Base-by-base conservation (phyloP, 2,329 filamentous ascomycete species). In the Monosporascus sp. region DNA sequence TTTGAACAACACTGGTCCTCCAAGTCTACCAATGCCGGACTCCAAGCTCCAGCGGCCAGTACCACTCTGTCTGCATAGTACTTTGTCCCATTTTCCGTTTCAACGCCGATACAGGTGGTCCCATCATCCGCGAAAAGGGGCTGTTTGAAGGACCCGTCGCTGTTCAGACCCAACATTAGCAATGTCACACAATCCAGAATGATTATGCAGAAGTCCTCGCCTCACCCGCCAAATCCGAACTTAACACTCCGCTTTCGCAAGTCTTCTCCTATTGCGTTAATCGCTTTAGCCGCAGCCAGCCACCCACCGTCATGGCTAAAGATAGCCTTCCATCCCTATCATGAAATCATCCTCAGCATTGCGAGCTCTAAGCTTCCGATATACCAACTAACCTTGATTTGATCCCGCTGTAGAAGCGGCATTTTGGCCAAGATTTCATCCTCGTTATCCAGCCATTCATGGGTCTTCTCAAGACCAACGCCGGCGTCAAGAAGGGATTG, bases 231-330 rank as follows among this genome's bases (percentile, higher is more conserved):
- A 53, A 74, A 75, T 1, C 68, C 68, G 55, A 76, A 75, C 2
- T 68, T 68, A 8, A 77, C 73, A 0, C 74, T 73, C 43, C 69
- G 60, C 1, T 64, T 58, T 51, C 64, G 65, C 14, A 75, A 60
- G 15, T 68, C 65, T 28, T 70, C 61, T 11, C 75, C 74, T 18
- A 78, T 74, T 1, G 74, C 72, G 50, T 75, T 71, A 61, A 76
- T 76, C 18, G 74, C 74, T 58, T 76, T 74, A 6, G 70, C 72
- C 20, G 74, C 74, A 22, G 74, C 74, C 17, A 77, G 64, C 75
- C 75, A 78, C 46, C 75, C 75, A 24, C 74, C 74, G 50, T 77
- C 73, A 4, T 61, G 49, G 51, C 70, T 73, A 49, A 65, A 75
- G 18, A 77, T 63, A 8, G 70, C 75, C 60, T 76, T 76, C 74